These are phyloP conservation scores for Russula sp. DNA, from an alignment of 768 basidiomycete genomes.

Conservation along the genomic window DNA sequence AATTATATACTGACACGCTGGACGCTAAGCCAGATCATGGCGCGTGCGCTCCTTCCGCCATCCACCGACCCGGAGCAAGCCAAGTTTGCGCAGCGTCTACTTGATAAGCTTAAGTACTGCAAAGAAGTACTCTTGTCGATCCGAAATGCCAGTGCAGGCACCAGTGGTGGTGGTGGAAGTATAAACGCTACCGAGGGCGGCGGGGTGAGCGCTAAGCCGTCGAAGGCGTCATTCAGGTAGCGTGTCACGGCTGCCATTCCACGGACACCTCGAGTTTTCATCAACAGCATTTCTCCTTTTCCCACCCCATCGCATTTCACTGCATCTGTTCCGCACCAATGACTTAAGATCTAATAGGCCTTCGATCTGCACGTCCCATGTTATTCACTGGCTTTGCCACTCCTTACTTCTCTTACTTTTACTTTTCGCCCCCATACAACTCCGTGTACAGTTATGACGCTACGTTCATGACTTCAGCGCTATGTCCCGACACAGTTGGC, in stretches of 20 bases:
- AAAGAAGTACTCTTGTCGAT: constrained; percentile 77
- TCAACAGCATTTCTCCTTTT: neutral
- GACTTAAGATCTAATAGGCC: constrained; percentile 16
- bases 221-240: constrained; percentile 13
- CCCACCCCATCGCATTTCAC: neutral
- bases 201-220: neutral
- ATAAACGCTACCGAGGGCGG: constrained; percentile 1
- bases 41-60: constrained; percentile 37
- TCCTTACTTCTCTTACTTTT: neutral
- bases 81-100: constrained; percentile 54
- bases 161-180: neutral
- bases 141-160: constrained; percentile 44
- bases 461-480: neutral
- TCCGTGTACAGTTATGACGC: neutral
- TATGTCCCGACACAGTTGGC: neutral
- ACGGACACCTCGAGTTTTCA: neutral
- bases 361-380: constrained; percentile 15
- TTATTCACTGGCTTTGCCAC: neutral
- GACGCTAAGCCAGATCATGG: constrained; percentile 66
- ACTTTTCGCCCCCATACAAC: neutral
- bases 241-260: neutral
- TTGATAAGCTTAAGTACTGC: constrained; percentile 82
- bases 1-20: constrained; percentile 70
- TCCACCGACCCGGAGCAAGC: constrained; percentile 44
- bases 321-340: constrained; percentile 6